A percentile compares a stretch with the other conserved stretches of the same genome.
phyloP scores from a whole-genome alignment of 1,139 yeast genomes.

The Suhomyces kunorum region DNA sequence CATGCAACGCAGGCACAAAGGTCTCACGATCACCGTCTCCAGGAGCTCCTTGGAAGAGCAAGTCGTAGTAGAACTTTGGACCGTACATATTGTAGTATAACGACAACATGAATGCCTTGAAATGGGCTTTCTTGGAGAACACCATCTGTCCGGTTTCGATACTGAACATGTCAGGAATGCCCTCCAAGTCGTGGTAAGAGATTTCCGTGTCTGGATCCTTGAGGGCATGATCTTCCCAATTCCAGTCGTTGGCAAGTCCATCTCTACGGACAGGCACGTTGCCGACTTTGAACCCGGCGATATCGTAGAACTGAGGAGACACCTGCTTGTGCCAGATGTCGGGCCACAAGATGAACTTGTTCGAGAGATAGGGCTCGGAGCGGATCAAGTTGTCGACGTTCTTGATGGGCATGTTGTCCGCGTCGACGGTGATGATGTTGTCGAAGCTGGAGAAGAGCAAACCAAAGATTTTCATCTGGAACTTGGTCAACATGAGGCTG shows the following conservation, averaged over 20 bases:
- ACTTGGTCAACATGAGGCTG: conserved; percentile 23
- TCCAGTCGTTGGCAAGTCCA: conserved; percentile 32
- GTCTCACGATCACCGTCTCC: conserved; percentile 46
- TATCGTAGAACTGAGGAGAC: conserved; percentile 37
- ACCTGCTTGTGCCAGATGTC: conserved; percentile 41
- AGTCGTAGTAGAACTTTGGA: conserved; percentile 29
- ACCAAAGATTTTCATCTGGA: conserved; percentile 36
- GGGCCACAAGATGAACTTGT: conserved; percentile 41
- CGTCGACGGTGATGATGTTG: conserved; percentile 36
- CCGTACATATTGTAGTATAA: conserved; percentile 38
- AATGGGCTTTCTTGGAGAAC: conserved; percentile 35
- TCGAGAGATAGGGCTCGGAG: conserved; percentile 29
- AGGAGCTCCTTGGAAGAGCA: conserved; percentile 40
- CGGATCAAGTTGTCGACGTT: conserved; percentile 33
- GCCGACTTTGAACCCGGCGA: conserved; percentile 35
- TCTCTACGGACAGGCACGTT: conserved; percentile 29
- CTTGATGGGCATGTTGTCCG: conserved; percentile 37
- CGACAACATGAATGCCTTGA: conserved; percentile 30
- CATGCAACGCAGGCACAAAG: conserved; percentile 40
- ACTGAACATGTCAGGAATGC: conserved; percentile 31
- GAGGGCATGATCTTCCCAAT: conserved; percentile 23
- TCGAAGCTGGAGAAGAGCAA: conserved; percentile 39
- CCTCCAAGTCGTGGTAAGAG: conserved; percentile 36
- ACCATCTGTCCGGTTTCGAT: conserved; percentile 42
- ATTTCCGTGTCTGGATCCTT: conserved; percentile 23